Evolutionary conservation across 371 early-diverging fungal genomes (phyloP), one percentile per base, ranked within the genome.

Genomic region (Actinomortierella wolfii): DNA sequence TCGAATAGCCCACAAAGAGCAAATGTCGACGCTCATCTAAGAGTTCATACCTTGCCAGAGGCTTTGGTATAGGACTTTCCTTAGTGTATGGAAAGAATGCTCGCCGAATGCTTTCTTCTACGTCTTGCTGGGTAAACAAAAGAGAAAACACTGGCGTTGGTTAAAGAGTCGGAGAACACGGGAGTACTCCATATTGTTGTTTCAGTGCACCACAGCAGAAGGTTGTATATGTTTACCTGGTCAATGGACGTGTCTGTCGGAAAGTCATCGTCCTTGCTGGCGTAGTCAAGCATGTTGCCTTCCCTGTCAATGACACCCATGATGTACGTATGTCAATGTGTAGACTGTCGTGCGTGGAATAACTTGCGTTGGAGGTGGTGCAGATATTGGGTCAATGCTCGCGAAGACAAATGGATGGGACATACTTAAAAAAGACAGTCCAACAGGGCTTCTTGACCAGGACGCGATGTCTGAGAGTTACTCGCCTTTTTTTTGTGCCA

Each of bases 211-310:
- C 18, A 17, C 28, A 25, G 50, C 41, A 23, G 24, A 41, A 0
- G 24, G 8, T 20, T n/a, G 2, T 50, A 34, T 49, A 28, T 50
- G 6, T 50, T n/a, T 76, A 86, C 86, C 79, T 86, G 86, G 14
- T 69, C 58, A 45, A 81, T 79, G 2, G 86, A 86, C 0, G 86
- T 71, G 2, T 83, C 81, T 0, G 83, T 79, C 1, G 79, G 81
- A 17, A 84, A 26, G 25, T 59, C 69, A 48, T 86, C 86, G 68
- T 81, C 82, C 7, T 78, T 71, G 53, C 61, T 62, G 18, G 60
- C 74, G 50, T 67, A 67, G n/a, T 62, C 23, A 20, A 48, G 21
- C 17, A 73, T 13, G 46, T 43, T 44, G 14, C 21, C 52, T 53
- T 66, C 53, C 11, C 74, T 59, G 29, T 67, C 47, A 13, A 73